Percentiles rank a stretch among this genome's conserved stretches.
Evolutionary conservation across 768 basidiomycete genomes (phyloP).

Genomic region (Leccinum boreale): DNA sequence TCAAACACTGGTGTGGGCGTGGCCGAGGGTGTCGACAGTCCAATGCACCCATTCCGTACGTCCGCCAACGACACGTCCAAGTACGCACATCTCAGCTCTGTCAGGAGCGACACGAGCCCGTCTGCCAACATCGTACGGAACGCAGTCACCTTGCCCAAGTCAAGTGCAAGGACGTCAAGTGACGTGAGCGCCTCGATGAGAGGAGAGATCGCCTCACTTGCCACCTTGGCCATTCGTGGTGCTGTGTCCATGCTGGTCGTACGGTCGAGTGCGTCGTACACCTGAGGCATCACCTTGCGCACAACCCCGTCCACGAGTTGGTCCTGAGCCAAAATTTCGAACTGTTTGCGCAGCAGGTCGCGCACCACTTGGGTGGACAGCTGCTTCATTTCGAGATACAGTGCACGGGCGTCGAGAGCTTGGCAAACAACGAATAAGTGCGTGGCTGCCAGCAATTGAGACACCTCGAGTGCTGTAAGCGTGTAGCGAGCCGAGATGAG

Average conservation of each 20-base stretch:
- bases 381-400: constrained; percentile 62
- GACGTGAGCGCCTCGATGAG: constrained; percentile 50
- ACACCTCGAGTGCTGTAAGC: constrained; percentile 71
- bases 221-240: constrained; percentile 69
- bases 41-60: constrained; percentile 12
- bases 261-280: constrained; percentile 55
- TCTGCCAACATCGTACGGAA: constrained; percentile 21
- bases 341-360: constrained; percentile 12
- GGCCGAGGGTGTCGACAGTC: constrained; percentile 11
- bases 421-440: constrained; percentile 78
- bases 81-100: constrained; percentile 30
- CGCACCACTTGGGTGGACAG: constrained; percentile 20
- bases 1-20: constrained; percentile 33
- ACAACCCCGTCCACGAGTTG: constrained; percentile 14
- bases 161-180: constrained; percentile 12
- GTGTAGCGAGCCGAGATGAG: constrained; percentile 82
- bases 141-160: constrained; percentile 20
- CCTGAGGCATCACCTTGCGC: constrained; percentile 34
- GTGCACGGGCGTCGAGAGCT: constrained; percentile 80
- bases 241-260: constrained; percentile 71
- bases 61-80: constrained; percentile 22
- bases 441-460: constrained; percentile 68
- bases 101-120: constrained; percentile 18
- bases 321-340: constrained; percentile 10
- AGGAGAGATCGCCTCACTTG: constrained; percentile 54